Percentiles rank a stretch among this genome's conserved stretches.
These are phyloP conservation scores for Epicoccum nigrum DNA, from an alignment of 2,329 filamentous ascomycete genomes.

Conservation along the genomic window DNA sequence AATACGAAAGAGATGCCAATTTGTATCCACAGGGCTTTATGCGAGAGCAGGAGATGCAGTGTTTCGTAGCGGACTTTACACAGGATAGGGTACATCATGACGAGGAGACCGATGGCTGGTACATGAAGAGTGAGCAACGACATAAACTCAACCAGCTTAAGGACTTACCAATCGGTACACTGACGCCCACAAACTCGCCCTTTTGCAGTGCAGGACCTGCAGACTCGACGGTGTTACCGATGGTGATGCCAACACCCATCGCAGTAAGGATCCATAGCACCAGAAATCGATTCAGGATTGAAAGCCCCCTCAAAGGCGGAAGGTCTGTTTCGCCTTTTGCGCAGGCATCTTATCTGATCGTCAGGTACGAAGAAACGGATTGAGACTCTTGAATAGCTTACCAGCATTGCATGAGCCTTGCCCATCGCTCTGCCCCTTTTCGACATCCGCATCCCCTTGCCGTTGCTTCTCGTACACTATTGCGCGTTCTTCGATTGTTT, in stretches of 20 bases:
- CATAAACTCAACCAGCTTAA: background rate
- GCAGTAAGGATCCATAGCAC: constrained; percentile 74
- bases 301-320: constrained; percentile 49
- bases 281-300: constrained; percentile 54
- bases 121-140: background rate
- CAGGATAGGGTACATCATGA: constrained; percentile 95
- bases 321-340: constrained; percentile 10
- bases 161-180: constrained; percentile 66
- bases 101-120: constrained; percentile 75
- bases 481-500: constrained; percentile 23
- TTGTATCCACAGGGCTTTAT: constrained; percentile 74
- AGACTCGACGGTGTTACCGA: constrained; percentile 75
- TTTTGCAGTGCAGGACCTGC: constrained; percentile 68
- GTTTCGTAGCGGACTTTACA: constrained; percentile 84
- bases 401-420: background rate
- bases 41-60: constrained; percentile 68
- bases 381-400: background rate
- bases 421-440: constrained; percentile 12
- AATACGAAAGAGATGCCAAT: constrained; percentile 76
- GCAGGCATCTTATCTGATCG: constrained; percentile 1
- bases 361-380: background rate
- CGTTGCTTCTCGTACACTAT: constrained; percentile 8
- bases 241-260: constrained; percentile 75
- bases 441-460: constrained; percentile 12
- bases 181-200: constrained; percentile 75